These are phyloP conservation scores for Leccinum insolens DNA, from an alignment of 1,284 basidiomycete species.

Conservation along the genomic window DNA sequence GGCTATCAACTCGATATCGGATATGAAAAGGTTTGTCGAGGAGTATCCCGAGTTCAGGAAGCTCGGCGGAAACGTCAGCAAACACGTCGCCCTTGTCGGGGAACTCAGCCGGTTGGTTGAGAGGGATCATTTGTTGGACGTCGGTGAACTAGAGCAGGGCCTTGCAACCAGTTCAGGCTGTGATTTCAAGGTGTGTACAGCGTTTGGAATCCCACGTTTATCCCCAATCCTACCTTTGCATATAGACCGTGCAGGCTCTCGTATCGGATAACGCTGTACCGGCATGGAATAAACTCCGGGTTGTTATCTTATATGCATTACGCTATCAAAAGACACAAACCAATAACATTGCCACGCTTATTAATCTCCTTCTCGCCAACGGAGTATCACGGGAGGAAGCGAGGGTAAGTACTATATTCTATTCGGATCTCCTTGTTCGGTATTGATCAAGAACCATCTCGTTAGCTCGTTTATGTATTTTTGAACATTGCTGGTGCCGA, in stretches of 20 bases:
- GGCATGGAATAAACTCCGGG: constrained; percentile 83
- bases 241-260: constrained; percentile 77
- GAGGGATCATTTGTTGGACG: constrained; percentile 82
- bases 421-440: neutral
- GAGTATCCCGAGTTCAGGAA: constrained; percentile 98
- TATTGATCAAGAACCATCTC: constrained; percentile 6
- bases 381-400: constrained; percentile 87
- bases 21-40: constrained; percentile 98
- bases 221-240: constrained; percentile 7
- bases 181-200: constrained; percentile 74
- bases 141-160: constrained; percentile 96
- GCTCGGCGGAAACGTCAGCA: constrained; percentile 96
- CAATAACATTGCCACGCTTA: constrained; percentile 81
- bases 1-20: constrained; percentile 92
- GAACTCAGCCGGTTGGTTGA: constrained; percentile 93
- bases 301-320: constrained; percentile 94
- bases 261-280: constrained; percentile 71
- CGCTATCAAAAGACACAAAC: constrained; percentile 94
- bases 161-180: constrained; percentile 90
- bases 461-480: constrained; percentile 86
- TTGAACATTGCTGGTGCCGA: constrained; percentile 95
- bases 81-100: constrained; percentile 96
- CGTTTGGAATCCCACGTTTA: neutral
- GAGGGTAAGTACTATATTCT: constrained; percentile 50
- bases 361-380: constrained; percentile 80